Percentiles rank a stretch among this genome's conserved stretches.
These are phyloP conservation scores for Mortierella claussenii DNA, from an alignment of 192 early-diverging fungal genomes.

Conservation along the genomic window DNA sequence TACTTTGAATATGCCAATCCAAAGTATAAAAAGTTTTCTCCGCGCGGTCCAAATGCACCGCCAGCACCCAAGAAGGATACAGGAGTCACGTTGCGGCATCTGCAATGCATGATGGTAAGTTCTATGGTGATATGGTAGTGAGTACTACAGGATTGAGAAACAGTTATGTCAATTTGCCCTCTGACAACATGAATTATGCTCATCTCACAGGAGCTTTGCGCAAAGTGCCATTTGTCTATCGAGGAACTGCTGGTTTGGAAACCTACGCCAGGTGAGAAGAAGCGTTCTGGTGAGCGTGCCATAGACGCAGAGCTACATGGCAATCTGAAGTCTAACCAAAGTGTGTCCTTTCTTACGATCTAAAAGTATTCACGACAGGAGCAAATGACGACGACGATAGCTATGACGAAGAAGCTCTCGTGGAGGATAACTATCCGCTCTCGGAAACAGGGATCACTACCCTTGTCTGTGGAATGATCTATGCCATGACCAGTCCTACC, in stretches of 20 bases:
- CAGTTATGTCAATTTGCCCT: too few species aligned
- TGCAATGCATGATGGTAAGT: constrained; percentile 33
- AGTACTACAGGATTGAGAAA: too few species aligned
- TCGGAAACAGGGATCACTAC: constrained; percentile 49
- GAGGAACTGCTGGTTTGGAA: constrained; percentile 37
- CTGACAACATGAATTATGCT: not conserved
- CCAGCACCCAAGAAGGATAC: constrained; percentile 12
- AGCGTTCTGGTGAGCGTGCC: too few species aligned
- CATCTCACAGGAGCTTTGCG: constrained; percentile 17
- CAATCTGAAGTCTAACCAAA: too few species aligned
- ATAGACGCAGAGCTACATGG: too few species aligned
- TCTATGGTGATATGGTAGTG: not conserved
- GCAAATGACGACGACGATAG: constrained; percentile 37
- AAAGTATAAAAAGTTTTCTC: constrained; percentile 41
- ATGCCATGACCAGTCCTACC: constrained; percentile 17
- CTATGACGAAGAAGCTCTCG: constrained; percentile 42
- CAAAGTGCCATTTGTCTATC: constrained; percentile 36
- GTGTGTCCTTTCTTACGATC: not conserved
- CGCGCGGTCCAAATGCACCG: constrained; percentile 22
- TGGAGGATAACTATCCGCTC: constrained; percentile 46
- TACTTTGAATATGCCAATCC: constrained; percentile 42
- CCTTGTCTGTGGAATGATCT: constrained; percentile 37
- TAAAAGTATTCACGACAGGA: constrained; percentile 35
- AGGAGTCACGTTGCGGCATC: constrained; percentile 8
- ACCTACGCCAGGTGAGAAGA: constrained; percentile 27